phyloP scores from a whole-genome alignment of 495 filamentous ascomycete species.

The Hypoxylon crocopeplum region DNA sequence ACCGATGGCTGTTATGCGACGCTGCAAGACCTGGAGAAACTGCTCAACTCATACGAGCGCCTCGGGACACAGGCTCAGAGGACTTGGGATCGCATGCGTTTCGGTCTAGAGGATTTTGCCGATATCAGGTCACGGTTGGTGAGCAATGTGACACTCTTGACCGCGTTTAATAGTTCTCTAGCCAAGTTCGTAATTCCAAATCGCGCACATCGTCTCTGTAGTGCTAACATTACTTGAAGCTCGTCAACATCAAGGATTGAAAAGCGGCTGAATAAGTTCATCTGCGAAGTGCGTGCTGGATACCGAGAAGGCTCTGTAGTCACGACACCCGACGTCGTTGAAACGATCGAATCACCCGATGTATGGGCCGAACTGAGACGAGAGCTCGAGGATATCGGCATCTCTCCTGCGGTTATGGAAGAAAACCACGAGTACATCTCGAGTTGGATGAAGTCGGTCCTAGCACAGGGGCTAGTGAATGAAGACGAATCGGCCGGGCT shows the following conservation, averaged over 20 bases:
- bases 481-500: conserved; percentile 16
- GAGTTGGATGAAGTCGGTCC: conserved; percentile 35
- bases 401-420: conserved; percentile 40
- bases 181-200: conserved; percentile 25
- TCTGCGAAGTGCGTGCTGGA: conserved; percentile 46
- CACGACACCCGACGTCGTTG: conserved; percentile 23
- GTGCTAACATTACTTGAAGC: conserved; percentile 19
- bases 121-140: conserved; percentile 43
- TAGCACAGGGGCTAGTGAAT: conserved; percentile 36
- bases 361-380: conserved; percentile 45
- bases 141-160: conserved; percentile 39
- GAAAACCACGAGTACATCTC: conserved; percentile 44
- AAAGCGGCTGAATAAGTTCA: conserved; percentile 44
- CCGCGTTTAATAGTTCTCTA: conserved; percentile 39
- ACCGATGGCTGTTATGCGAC: conserved; percentile 38
- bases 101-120: conserved; percentile 39
- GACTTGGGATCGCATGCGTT: conserved; percentile 50
- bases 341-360: conserved; percentile 43
- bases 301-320: conserved; percentile 44
- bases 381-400: conserved; percentile 48
- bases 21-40: conserved; percentile 39
- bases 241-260: conserved; percentile 42
- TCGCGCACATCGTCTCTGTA: background rate
- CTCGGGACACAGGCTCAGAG: conserved; percentile 46
- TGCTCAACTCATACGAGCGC: conserved; percentile 43